Evolutionary conservation across 169 alveolate genomes (phyloP).

Genomic region (Plasmodium knowlesi): DNA sequence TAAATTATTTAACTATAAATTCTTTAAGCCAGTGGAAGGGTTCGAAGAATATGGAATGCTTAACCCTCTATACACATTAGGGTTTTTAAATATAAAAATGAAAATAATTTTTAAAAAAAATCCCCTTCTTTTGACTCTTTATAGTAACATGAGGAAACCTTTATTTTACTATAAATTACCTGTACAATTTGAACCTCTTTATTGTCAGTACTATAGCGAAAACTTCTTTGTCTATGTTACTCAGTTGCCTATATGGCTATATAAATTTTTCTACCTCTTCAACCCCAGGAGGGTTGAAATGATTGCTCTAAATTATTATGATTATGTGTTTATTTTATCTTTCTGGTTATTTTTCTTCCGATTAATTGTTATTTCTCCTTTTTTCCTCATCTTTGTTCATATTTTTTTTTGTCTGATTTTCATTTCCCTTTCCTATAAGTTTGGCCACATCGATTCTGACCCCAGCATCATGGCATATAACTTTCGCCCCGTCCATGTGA

Average conservation of each 20-base stretch:
- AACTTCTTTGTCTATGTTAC: conserved; percentile 46
- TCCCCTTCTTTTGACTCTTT: conserved; percentile 76
- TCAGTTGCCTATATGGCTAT: conserved; percentile 48
- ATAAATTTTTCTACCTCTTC: conserved; percentile 66
- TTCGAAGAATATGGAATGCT: conserved; percentile 84
- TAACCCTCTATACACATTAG: conserved; percentile 79
- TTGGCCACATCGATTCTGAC: not conserved
- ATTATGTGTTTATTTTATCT: conserved; percentile 31
- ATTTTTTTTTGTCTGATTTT: conserved; percentile 61
- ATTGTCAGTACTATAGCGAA: conserved; percentile 71
- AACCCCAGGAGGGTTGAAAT: conserved; percentile 20
- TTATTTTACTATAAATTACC: conserved; percentile 78
- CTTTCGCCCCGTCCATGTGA: conserved; percentile 17
- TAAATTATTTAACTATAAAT: conserved; percentile 79
- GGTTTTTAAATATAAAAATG: conserved; percentile 78
- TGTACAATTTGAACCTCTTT: conserved; percentile 79
- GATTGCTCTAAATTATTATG: conserved; percentile 42
- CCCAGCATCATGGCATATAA: not conserved
- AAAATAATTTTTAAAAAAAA: conserved; percentile 70
- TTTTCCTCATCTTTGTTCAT: conserved; percentile 39
- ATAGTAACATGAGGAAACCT: conserved; percentile 76
- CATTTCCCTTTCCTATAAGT: conserved; percentile 61
- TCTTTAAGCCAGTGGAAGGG: conserved; percentile 81
- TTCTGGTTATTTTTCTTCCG: conserved; percentile 71
- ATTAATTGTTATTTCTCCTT: conserved; percentile 42